Conservation (phyloP, 768 basidiomycete species). For the Pleurotus sapidus region DNA sequence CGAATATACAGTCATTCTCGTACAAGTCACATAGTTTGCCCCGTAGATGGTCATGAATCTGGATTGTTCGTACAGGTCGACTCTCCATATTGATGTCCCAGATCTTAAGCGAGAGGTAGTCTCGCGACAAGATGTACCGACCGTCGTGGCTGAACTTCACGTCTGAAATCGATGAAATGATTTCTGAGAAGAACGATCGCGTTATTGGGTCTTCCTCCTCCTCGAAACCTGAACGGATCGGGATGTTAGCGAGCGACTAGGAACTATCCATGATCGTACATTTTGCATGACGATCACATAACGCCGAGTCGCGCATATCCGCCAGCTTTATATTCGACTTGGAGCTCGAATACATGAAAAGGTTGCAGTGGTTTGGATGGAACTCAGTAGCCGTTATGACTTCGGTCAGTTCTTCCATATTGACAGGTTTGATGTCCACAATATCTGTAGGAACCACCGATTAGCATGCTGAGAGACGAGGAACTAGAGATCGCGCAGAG, state of each 20-base stretch:
- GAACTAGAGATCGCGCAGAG: neutral
- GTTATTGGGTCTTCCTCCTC: slow-evolving; percentile 98
- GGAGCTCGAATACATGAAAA: slow-evolving; percentile 99
- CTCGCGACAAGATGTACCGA: slow-evolving; percentile 92
- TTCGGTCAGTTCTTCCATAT: slow-evolving; percentile 99
- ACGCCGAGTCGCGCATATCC: slow-evolving; percentile 97
- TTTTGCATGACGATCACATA: slow-evolving; percentile 96
- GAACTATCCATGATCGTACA: slow-evolving; percentile 46
- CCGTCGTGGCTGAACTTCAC: slow-evolving; percentile 99
- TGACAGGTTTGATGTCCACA: slow-evolving; percentile 98
- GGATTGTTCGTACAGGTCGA: slow-evolving; percentile 93
- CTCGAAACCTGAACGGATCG: slow-evolving; percentile 74
- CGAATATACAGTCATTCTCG: slow-evolving; percentile 99
- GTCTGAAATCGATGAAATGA: slow-evolving; percentile 99
- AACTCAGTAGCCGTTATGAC: slow-evolving; percentile 99
- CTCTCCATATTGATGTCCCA: slow-evolving; percentile 99
- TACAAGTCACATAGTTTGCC: slow-evolving; percentile 98
- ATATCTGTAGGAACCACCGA: slow-evolving; percentile 61
- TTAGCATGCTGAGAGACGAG: neutral
- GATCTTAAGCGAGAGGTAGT: slow-evolving; percentile 97
- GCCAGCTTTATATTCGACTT: slow-evolving; percentile 99
- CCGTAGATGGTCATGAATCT: slow-evolving; percentile 96
- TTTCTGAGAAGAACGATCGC: slow-evolving; percentile 99
- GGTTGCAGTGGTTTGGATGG: slow-evolving; percentile 95
- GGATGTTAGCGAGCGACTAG: slow-evolving; percentile 11